phyloP scores from a whole-genome alignment of 768 basidiomycete species.

The Boletus rubescentipes region DNA sequence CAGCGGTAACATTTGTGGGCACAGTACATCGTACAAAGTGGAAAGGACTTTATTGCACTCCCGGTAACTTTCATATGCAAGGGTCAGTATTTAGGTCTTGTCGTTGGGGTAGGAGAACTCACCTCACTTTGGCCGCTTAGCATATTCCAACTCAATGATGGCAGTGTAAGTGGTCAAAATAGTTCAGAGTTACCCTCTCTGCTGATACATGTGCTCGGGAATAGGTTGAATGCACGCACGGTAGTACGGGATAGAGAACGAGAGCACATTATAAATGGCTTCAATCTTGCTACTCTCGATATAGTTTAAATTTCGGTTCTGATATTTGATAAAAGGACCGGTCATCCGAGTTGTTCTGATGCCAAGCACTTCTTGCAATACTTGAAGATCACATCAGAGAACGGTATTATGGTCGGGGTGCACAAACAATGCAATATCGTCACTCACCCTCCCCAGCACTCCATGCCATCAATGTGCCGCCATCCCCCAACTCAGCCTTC shows the following conservation, averaged over 20 bases:
- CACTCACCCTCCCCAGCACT: too few relatives aligned
- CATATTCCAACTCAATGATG: constrained; percentile 15
- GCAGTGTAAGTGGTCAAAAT: constrained; percentile 5
- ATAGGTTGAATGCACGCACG: constrained; percentile 15
- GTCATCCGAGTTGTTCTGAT: too few relatives aligned
- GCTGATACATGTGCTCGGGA: neutral
- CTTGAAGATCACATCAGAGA: too few relatives aligned
- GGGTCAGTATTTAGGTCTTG: neutral
- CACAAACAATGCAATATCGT: too few relatives aligned
- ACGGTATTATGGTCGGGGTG: too few relatives aligned
- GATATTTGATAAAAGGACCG: too few relatives aligned
- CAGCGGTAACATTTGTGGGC: too few relatives aligned
- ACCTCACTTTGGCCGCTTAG: neutral
- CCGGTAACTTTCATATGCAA: constrained; percentile 4
- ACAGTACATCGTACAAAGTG: neutral
- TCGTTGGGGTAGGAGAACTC: neutral
- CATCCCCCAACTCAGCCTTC: too few relatives aligned
- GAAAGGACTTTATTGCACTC: neutral
- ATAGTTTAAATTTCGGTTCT: too few relatives aligned
- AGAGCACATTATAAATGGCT: neutral
- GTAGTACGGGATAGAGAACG: constrained; percentile 2
- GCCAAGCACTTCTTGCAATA: too few relatives aligned
- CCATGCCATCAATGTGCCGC: too few relatives aligned
- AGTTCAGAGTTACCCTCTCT: neutral
- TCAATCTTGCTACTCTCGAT: constrained; percentile 1